Conservation (phyloP, 768 basidiomycete genomes). For the Pholiota microspora region DNA sequence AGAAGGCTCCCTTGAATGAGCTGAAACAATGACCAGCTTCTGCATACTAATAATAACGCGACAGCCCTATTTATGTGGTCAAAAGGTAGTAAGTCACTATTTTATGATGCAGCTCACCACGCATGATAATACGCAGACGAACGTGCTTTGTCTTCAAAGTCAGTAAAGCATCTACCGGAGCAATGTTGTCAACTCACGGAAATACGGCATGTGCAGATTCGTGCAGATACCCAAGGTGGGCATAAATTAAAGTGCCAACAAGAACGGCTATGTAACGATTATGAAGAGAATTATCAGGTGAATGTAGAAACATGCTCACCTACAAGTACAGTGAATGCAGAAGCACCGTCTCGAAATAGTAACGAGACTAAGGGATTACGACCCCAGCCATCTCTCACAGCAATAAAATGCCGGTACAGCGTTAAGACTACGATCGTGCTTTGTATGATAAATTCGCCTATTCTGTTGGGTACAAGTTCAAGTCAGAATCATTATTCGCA, state of each 20-base stretch:
- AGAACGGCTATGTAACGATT: background rate
- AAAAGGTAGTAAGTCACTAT: background rate
- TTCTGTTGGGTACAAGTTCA: no score
- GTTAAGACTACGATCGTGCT: background rate
- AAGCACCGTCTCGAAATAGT: background rate
- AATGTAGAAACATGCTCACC: background rate
- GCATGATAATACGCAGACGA: background rate
- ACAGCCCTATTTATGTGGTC: background rate
- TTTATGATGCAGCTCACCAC: background rate
- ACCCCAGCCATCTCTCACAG: background rate
- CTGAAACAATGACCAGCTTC: background rate
- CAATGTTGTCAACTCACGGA: slow-evolving; percentile 15
- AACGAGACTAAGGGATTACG: background rate
- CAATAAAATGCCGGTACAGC: background rate
- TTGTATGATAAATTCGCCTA: background rate
- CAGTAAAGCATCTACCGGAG: no score
- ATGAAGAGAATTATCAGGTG: background rate
- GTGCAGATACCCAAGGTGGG: slow-evolving; percentile 13
- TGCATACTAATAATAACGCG: background rate
- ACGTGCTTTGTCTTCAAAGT: no score
- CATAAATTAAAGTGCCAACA: slow-evolving; percentile 11
- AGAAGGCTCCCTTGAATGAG: background rate
- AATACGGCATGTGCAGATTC: slow-evolving; percentile 18
- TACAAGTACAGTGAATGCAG: background rate
- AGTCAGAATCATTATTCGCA: no score